phyloP scores from a whole-genome alignment of 441 rosid genomes.

The Capsella rubella region DNA sequence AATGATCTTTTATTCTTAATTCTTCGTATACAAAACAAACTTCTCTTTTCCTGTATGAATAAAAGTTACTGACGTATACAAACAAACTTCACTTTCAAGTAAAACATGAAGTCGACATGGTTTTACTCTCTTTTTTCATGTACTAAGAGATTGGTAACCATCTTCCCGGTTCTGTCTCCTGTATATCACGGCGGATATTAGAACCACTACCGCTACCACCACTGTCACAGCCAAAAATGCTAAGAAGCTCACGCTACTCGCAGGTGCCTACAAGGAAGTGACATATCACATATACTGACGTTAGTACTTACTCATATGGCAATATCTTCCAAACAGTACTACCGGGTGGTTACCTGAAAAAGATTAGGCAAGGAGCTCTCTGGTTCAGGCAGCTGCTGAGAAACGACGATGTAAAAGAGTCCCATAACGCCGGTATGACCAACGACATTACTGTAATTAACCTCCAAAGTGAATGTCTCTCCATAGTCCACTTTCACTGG shows the following conservation, averaged over 20 bases:
- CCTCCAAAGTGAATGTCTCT: conserved; percentile 69
- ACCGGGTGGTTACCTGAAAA: conserved; percentile 48
- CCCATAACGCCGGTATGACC: conserved; percentile 89
- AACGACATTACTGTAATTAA: conserved; percentile 59
- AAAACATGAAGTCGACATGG: conserved; percentile 11
- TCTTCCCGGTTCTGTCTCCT: conserved; percentile 46
- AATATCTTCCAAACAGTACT: not conserved
- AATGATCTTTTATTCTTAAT: not conserved
- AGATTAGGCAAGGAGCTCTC: conserved; percentile 27
- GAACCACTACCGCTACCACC: conserved; percentile 42
- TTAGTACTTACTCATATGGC: not conserved
- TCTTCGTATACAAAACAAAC: conserved; percentile 5
- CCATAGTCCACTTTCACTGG: conserved; percentile 62
- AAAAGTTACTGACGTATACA: not conserved
- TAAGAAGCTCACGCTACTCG: conserved; percentile 21
- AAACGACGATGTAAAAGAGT: conserved; percentile 73
- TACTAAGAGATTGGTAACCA: conserved; percentile 55
- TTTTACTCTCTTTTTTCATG: conserved; percentile 15
- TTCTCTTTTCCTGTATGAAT: not conserved
- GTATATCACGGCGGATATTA: conserved; percentile 38
- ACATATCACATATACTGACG: not conserved
- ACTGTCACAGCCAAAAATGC: conserved; percentile 35
- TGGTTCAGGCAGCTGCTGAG: conserved; percentile 54
- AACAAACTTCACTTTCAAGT: conserved; percentile 12
- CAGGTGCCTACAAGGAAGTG: conserved; percentile 30